Base-by-base conservation (phyloP, 345 rosid species). In the Gossypium longicalyx region DNA sequence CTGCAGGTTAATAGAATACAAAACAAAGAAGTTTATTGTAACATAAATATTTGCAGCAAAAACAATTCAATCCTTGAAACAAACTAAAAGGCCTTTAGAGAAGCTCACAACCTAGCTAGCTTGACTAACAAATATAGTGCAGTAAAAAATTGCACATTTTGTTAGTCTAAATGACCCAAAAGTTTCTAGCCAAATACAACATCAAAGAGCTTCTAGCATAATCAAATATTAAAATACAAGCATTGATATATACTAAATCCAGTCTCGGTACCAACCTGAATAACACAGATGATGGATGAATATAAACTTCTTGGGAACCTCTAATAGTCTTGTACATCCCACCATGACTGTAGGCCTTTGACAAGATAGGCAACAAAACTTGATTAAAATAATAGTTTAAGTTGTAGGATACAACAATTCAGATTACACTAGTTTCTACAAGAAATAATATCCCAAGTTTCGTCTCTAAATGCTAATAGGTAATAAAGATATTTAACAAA, bases 201-300 rank as follows among this genome's bases (percentile, higher is more conserved):
- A 34, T 34, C 49, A 63, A 63, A 43, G 59, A 70, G 57, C 12
- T 16, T 17, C 60, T 48, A 52, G 25, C 13, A 56, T 9, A 7
- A 71, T 41, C 9, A 44, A 58, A 45, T 72, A 41, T 59, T 0
- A 19, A 27, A 5, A 29, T 68, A 48, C 2, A 7, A 57, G 29
- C 9, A 52, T 2, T 3, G 6, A 15, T 23, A 10, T 16, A 17
- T 17, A n/a, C n/a, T 17, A 70, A 53, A 53, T 17, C n/a, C 12
- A 44, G 23, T 52, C 15, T 52, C 47, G n/a, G 12, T 72, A 82
- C 90, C 75, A 69, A 94, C 98, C 98, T 87, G 87, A 94, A 90
- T 71, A 92, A 83, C 64, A 94, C 92, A 6, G 97, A 92, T 19
- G 98, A 94, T 0, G 97, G 98, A 80, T 94, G 98, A 68, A 92